Evolutionary conservation across 495 filamentous ascomycete genomes (phyloP).

Genomic region (Poronia punctata): DNA sequence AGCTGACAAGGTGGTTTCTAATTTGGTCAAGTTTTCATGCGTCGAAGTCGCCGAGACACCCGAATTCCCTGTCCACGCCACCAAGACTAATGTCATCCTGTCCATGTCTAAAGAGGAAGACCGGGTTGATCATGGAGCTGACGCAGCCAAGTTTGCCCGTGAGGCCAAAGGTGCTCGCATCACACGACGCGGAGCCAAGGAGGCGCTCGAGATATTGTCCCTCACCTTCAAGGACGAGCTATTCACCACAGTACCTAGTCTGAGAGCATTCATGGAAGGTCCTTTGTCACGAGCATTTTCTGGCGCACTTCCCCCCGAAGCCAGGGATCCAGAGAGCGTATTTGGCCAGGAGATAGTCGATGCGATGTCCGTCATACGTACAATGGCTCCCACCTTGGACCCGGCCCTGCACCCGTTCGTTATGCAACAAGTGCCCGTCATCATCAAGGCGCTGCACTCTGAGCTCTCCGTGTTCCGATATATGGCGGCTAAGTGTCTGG

Average conservation of each 20-base stretch:
- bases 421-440: constrained; percentile 71
- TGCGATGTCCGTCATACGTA: constrained; percentile 84
- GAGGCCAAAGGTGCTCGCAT: constrained; percentile 83
- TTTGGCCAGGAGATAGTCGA: constrained; percentile 91
- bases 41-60: constrained; percentile 96
- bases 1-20: constrained; percentile 87
- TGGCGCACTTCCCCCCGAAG: constrained; percentile 61
- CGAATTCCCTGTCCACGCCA: constrained; percentile 75
- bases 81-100: constrained; percentile 68
- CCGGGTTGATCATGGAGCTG: constrained; percentile 73
- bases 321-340: constrained; percentile 57
- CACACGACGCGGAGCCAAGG: constrained; percentile 85
- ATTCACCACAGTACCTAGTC: constrained; percentile 71
- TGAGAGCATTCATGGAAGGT: constrained; percentile 69
- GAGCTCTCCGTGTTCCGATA: constrained; percentile 87
- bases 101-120: constrained; percentile 97
- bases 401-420: constrained; percentile 68
- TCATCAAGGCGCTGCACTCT: constrained; percentile 80
- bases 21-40: constrained; percentile 93
- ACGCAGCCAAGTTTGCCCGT: constrained; percentile 78
- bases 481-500: constrained; percentile 94
- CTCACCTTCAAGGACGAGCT: constrained; percentile 68
- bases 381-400: constrained; percentile 78
- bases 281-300: constrained; percentile 69
- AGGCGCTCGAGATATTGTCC: constrained; percentile 83